Percentiles rank a stretch among this genome's conserved stretches.
phyloP scores from a whole-genome alignment of 306 rosid species.

The Gastrolobium villosum region DNA sequence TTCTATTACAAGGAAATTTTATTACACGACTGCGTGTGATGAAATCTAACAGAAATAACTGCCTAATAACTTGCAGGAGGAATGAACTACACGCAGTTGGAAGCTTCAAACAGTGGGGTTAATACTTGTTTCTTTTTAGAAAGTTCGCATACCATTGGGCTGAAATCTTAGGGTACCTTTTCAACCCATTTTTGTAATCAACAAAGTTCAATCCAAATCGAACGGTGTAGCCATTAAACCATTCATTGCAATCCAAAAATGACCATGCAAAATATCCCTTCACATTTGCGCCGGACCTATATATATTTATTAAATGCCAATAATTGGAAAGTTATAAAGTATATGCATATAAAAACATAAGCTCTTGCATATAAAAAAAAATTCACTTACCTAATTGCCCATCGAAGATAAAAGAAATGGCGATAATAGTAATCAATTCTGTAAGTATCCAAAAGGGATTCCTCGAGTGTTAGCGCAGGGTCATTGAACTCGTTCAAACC shows the following conservation, averaged over 20 bases:
- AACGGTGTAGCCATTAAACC: slow-evolving; percentile 54
- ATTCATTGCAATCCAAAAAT: slow-evolving; percentile 60
- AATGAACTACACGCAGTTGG: no score
- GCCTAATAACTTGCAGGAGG: no score
- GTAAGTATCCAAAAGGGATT: slow-evolving; percentile 54
- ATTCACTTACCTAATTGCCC: slow-evolving; percentile 58
- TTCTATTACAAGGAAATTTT: no score
- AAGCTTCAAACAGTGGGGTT: background rate
- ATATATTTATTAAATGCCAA: background rate
- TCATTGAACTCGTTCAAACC: slow-evolving; percentile 65
- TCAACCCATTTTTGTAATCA: slow-evolving; percentile 52
- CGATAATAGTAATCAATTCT: slow-evolving; percentile 58
- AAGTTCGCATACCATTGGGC: slow-evolving; percentile 45
- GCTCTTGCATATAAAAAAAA: background rate
- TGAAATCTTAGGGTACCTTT: slow-evolving; percentile 60
- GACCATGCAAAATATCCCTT: slow-evolving; percentile 73
- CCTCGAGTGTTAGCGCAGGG: slow-evolving; percentile 43
- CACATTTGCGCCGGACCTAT: slow-evolving; percentile 59
- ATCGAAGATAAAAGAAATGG: slow-evolving; percentile 58
- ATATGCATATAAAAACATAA: no score
- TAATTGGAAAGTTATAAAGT: background rate
- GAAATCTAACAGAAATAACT: no score
- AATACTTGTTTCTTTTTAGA: slow-evolving; percentile 25
- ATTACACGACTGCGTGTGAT: no score
- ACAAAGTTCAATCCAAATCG: slow-evolving; percentile 62